phyloP scores from a whole-genome alignment of 768 basidiomycete genomes.

The Collybia sordida region DNA sequence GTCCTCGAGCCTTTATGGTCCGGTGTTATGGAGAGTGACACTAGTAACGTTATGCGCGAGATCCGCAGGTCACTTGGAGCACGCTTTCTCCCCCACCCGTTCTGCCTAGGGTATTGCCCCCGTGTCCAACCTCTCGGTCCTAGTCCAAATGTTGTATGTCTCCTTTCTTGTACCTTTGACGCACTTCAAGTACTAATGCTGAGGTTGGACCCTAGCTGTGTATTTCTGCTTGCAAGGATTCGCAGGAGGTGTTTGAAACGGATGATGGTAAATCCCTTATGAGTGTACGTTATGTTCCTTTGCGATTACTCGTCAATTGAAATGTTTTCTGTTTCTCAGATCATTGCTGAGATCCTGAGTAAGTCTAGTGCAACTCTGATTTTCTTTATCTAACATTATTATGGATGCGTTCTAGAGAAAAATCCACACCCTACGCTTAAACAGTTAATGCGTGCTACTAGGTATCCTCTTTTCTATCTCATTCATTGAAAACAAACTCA shows the following conservation, averaged over 20 bases:
- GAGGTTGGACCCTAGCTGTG: background rate
- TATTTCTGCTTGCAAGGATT: slow-evolving; percentile 6
- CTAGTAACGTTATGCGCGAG: too few relatives aligned
- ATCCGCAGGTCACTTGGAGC: too few relatives aligned
- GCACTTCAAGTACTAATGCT: background rate
- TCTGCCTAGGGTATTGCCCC: background rate
- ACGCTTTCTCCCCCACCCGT: too few relatives aligned
- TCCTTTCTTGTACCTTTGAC: too few relatives aligned
- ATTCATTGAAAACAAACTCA: too few relatives aligned
- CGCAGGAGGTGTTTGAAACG: background rate
- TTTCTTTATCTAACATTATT: background rate
- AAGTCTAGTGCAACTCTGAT: background rate
- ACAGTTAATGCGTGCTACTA: background rate
- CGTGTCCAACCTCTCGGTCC: background rate
- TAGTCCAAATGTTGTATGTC: background rate
- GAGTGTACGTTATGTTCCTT: too few relatives aligned
- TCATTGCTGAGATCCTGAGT: background rate
- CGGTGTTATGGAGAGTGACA: too few relatives aligned
- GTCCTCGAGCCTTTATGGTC: too few relatives aligned
- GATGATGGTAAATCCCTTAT: background rate
- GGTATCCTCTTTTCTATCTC: background rate
- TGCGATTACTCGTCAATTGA: background rate
- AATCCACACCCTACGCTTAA: background rate
- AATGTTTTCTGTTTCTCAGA: background rate
- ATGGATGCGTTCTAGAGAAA: background rate